These are phyloP conservation scores for Beauveria rudraprayagi DNA, from an alignment of 2,329 filamentous ascomycete species.

Conservation along the genomic window DNA sequence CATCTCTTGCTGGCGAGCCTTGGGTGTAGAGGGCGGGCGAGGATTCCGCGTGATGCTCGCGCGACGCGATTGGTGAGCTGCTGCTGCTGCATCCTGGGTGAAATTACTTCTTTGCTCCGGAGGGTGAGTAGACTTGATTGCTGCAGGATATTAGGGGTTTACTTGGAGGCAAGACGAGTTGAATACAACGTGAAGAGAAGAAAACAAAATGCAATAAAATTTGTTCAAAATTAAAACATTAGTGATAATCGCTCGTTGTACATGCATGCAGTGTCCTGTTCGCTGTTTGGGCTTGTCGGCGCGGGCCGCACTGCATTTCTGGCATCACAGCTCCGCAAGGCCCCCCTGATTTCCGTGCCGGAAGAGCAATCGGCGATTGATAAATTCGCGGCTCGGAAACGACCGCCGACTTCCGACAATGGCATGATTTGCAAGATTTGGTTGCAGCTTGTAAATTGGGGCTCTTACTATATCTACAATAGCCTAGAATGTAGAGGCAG, in stretches of 20 bases:
- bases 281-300: not conserved
- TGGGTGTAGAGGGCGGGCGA: not conserved
- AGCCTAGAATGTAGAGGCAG: not conserved
- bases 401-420: not conserved
- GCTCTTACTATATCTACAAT: not conserved
- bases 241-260: too few relatives aligned
- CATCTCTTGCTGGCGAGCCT: not conserved
- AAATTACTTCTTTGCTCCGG: too few relatives aligned
- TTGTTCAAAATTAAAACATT: too few relatives aligned
- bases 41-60: not conserved
- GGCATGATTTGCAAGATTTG: not conserved
- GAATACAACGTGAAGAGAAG: too few relatives aligned
- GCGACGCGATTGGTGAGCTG: not conserved
- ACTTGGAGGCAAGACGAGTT: too few relatives aligned
- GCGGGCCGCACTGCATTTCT: not conserved
- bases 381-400: not conserved
- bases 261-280: too few relatives aligned
- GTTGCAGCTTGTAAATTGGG: not conserved
- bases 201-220: too few relatives aligned
- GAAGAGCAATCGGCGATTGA: not conserved
- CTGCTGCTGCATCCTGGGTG: not conserved
- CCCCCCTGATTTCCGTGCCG: not conserved
- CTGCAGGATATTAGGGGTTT: too few relatives aligned
- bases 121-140: too few relatives aligned
- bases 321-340: not conserved